A percentile compares a stretch with the other conserved stretches of the same genome.
Evolutionary conservation across 306 rosid genomes (phyloP).

Genomic region (Fragaria nilgerrensis): DNA sequence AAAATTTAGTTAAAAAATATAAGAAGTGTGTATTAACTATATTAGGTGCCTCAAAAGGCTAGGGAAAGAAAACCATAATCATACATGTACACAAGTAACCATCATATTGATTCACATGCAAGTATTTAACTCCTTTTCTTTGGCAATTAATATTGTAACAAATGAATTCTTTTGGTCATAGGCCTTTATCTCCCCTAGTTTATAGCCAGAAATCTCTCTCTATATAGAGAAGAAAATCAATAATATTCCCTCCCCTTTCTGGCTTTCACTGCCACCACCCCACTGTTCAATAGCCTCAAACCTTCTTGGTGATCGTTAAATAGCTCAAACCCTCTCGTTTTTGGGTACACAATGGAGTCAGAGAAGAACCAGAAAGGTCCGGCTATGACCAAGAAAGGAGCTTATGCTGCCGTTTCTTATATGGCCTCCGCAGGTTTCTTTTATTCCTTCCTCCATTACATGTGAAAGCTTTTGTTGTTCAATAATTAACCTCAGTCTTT

Average conservation of each 20-base stretch:
- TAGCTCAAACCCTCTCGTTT: not conserved
- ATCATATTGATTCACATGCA: no score
- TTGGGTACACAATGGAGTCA: conserved; percentile 28
- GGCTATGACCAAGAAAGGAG: conserved; percentile 56
- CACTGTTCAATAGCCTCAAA: not conserved
- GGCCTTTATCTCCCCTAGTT: not conserved
- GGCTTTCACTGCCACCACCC: not conserved
- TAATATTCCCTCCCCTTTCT: conserved; percentile 5
- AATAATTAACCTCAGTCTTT: not conserved
- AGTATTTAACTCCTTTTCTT: no score
- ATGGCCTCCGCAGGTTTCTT: conserved; percentile 63
- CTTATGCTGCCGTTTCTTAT: conserved; percentile 61
- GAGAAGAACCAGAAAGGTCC: conserved; percentile 35
- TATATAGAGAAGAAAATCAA: not conserved
- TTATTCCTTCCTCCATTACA: not conserved
- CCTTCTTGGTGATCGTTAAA: not conserved
- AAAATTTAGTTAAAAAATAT: no score
- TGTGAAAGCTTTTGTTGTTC: not conserved
- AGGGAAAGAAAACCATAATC: no score
- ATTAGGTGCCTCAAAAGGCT: no score
- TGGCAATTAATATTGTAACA: no score
- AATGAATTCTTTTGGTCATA: no score
- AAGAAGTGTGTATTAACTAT: no score
- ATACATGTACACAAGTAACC: no score
- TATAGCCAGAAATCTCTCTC: not conserved